Percentiles rank a stretch among this genome's conserved stretches.
Conservation (phyloP, 1,284 basidiomycete genomes). For the Waitea zeae region DNA sequence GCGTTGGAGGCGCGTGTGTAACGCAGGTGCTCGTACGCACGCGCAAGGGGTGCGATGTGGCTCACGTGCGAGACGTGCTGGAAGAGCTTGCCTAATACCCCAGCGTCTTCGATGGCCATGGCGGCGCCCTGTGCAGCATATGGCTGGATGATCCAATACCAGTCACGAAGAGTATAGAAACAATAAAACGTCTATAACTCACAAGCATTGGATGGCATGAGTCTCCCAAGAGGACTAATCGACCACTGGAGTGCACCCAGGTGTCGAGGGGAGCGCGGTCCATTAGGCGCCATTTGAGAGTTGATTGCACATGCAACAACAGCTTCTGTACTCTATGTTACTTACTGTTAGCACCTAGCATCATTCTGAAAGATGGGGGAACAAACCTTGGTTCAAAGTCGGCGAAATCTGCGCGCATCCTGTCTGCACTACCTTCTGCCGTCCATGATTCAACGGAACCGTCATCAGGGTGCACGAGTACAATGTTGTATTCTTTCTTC, state of each 20-base stretch:
- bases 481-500: conserved; percentile 23
- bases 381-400: conserved; percentile 25
- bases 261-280: conserved; percentile 21
- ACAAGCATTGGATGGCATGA: conserved; percentile 48
- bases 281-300: conserved; percentile 27
- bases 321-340: conserved; percentile 21
- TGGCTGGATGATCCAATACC: too few species aligned
- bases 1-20: conserved; percentile 20
- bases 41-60: conserved; percentile 27
- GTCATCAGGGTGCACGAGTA: conserved; percentile 24
- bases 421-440: conserved; percentile 23
- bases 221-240: conserved; percentile 23
- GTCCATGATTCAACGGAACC: conserved; percentile 28
- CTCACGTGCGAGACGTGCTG: conserved; percentile 21
- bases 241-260: conserved; percentile 21
- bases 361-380: conserved; percentile 8
- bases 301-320: conserved; percentile 19
- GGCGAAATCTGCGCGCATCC: conserved; percentile 24
- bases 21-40: conserved; percentile 35
- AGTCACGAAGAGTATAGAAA: too few species aligned
- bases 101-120: conserved; percentile 53
- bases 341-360: conserved; percentile 3
- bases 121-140: conserved; percentile 53
- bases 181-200: conserved; percentile 10
- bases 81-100: conserved; percentile 40